These are phyloP conservation scores for Corylus americana DNA, from an alignment of 306 rosid genomes.

Conservation along the genomic window DNA sequence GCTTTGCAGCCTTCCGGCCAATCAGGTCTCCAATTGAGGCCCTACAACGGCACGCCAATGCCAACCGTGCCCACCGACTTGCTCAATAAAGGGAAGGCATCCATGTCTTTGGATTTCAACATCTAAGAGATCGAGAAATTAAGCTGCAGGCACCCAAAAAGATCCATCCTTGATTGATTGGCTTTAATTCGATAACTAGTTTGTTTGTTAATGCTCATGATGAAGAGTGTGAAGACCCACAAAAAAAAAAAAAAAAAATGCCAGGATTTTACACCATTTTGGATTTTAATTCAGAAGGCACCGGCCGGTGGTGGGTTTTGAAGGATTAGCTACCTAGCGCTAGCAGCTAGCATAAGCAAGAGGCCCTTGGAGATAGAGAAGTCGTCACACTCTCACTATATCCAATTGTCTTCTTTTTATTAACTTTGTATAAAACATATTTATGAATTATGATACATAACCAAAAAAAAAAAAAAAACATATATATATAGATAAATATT, in stretches of 20 bases:
- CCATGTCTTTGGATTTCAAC: slow-evolving; percentile 42
- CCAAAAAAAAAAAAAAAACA: neutral
- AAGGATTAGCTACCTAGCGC: neutral
- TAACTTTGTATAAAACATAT: slow-evolving; percentile 31
- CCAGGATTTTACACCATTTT: neutral
- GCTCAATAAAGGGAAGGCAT: slow-evolving; percentile 39
- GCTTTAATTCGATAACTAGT: neutral
- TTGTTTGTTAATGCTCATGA: neutral
- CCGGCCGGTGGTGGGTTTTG: neutral
- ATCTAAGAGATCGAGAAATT: slow-evolving; percentile 5
- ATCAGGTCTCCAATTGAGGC: slow-evolving; percentile 32
- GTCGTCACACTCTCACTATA: neutral
- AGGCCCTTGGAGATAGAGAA: slow-evolving; percentile 12
- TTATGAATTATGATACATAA: slow-evolving; percentile 29
- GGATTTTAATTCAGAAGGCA: neutral
- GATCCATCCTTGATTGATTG: neutral
- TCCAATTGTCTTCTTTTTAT: slow-evolving; percentile 22
- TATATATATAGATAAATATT: slow-evolving; percentile 18
- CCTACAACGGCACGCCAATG: slow-evolving; percentile 46
- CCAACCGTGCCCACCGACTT: slow-evolving; percentile 32
- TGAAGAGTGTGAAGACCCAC: neutral
- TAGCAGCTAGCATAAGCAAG: slow-evolving; percentile 3
- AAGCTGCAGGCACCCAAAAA: neutral
- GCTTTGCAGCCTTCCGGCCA: slow-evolving; percentile 8
- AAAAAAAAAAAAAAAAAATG: neutral